phyloP scores from a whole-genome alignment of 768 basidiomycete species.

The Podaxis pistillaris region DNA sequence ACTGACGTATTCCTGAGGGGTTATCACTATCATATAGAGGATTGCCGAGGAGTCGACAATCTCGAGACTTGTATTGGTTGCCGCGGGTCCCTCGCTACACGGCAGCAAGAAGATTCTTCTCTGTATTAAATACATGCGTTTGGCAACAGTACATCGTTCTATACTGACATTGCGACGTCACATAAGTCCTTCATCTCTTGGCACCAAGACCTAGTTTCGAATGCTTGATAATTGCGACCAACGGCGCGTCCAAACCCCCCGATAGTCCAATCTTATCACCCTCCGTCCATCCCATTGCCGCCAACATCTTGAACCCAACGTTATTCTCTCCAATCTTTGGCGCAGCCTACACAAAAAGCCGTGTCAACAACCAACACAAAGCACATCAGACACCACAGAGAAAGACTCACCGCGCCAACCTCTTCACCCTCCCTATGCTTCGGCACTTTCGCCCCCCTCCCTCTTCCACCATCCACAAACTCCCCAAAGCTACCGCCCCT shows the following conservation, averaged over 20 bases:
- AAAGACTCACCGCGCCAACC: constrained; percentile 67
- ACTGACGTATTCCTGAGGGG: no score
- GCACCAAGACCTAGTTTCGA: constrained; percentile 87
- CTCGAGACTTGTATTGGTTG: no score
- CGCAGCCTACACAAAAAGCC: constrained; percentile 49
- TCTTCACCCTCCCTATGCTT: constrained; percentile 80
- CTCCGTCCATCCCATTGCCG: constrained; percentile 90
- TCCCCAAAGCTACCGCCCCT: constrained; percentile 34
- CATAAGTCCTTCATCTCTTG: constrained; percentile 23
- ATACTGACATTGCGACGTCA: no score
- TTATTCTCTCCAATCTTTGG: constrained; percentile 80
- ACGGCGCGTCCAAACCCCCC: constrained; percentile 69
- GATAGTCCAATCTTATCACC: constrained; percentile 72
- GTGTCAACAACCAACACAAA: background rate
- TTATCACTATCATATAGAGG: no score
- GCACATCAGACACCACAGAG: background rate
- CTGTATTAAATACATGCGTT: no score
- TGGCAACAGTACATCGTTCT: no score
- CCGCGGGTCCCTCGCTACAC: no score
- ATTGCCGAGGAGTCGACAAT: no score
- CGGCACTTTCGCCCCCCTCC: constrained; percentile 30
- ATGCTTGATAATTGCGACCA: constrained; percentile 83
- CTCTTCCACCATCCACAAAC: constrained; percentile 27
- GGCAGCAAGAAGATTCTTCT: no score
- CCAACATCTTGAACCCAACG: constrained; percentile 84